Evolutionary conservation across 805 yeast genomes (phyloP).

Genomic region (Schizosaccharomyces pombe): ASM294v3 CU329670.1:5487001-5487500

Average conservation of each 20-base stretch:
- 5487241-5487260: constrained; percentile 72
- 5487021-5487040: no score
- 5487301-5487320: constrained; percentile 50
- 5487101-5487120: no score
- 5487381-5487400: constrained; percentile 59
- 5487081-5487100: no score
- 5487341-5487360: constrained; percentile 61
- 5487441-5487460: constrained; percentile 57
- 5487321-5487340: constrained; percentile 87
- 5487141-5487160: constrained; percentile 59
- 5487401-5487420: constrained; percentile 87
- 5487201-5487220: constrained; percentile 68
- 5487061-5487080: no score
- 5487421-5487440: constrained; percentile 61
- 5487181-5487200: constrained; percentile 60
- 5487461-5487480: constrained; percentile 43
- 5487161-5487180: constrained; percentile 44
- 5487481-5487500: constrained; percentile 30
- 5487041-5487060: no score
- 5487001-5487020: no score
- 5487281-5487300: constrained; percentile 49
- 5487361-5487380: constrained; percentile 52
- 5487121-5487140: constrained; percentile 29
- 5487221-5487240: constrained; percentile 44
- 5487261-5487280: constrained; percentile 75